phyloP scores from a whole-genome alignment of 1,284 basidiomycete genomes.

The Xerocomus cyaneibrunnescens region DNA sequence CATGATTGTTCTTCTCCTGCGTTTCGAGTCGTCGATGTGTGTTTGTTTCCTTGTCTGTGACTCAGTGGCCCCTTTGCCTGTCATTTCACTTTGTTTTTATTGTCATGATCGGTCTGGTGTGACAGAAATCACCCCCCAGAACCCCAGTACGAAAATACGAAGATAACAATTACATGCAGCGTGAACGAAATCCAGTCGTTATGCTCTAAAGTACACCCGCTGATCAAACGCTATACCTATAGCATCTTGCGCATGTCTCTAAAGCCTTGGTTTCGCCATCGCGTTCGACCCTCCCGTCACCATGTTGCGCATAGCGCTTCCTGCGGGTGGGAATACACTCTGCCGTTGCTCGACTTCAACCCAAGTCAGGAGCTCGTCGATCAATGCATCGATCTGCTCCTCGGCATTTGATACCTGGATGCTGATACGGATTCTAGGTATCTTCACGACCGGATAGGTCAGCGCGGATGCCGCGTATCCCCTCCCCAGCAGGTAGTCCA shows the following conservation, averaged over 20 bases:
- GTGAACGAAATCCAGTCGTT: no score
- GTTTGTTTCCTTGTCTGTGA: no score
- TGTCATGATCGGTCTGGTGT: no score
- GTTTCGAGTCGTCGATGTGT: no score
- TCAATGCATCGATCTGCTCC: conserved; percentile 15
- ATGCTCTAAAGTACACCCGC: not conserved
- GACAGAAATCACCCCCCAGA: no score
- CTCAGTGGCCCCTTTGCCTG: no score
- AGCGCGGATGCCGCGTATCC: conserved; percentile 19
- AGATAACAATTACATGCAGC: no score
- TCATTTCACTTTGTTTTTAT: no score
- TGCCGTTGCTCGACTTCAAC: not conserved
- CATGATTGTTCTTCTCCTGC: no score
- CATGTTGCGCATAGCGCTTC: not conserved
- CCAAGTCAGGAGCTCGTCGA: conserved; percentile 14
- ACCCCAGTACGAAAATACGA: no score
- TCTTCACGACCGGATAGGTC: conserved; percentile 12
- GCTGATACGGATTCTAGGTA: conserved; percentile 19
- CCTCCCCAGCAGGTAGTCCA: conserved; percentile 8
- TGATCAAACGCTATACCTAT: not conserved
- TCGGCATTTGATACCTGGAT: conserved; percentile 24
- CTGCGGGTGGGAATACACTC: not conserved
- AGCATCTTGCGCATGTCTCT: not conserved
- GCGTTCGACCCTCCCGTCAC: not conserved
- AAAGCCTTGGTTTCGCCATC: conserved; percentile 11